Conservation (phyloP, 139 green algal genomes). For the Tetradesmus lagerheimii region DNA sequence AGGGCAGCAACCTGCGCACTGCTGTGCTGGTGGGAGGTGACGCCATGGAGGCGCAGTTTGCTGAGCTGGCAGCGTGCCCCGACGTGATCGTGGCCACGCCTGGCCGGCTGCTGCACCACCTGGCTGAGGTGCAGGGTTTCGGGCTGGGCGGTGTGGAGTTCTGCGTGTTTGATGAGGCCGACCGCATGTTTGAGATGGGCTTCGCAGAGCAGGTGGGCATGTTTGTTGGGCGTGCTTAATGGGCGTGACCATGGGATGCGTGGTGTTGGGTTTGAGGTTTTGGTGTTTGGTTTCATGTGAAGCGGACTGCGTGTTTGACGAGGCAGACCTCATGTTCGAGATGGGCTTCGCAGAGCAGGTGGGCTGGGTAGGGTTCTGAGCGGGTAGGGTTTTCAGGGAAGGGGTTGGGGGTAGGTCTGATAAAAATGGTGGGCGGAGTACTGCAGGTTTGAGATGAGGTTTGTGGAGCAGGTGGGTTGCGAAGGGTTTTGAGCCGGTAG, state of each 20-base stretch:
- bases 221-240: too few relatives aligned
- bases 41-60: constrained; percentile 96
- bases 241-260: too few relatives aligned
- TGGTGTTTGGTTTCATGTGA: too few relatives aligned
- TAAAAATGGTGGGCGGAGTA: too few relatives aligned
- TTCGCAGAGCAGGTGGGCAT: constrained; percentile 89
- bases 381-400: too few relatives aligned
- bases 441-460: constrained; percentile 96
- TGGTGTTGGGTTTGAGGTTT: too few relatives aligned
- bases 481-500: too few relatives aligned
- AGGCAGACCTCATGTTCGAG: constrained; percentile 98
- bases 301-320: constrained; percentile 89
- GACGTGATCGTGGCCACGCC: constrained; percentile 98
- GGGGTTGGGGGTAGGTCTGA: too few relatives aligned
- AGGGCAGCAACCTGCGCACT: constrained; percentile 84
- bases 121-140: constrained; percentile 88
- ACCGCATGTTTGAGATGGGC: constrained; percentile 99
- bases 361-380: background rate
- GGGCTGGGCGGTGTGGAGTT: constrained; percentile 80
- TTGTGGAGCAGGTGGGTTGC: too few relatives aligned
- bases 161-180: constrained; percentile 95
- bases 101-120: constrained; percentile 93
- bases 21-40: constrained; percentile 95
- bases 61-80: constrained; percentile 90
- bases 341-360: constrained; percentile 98